Evolutionary conservation across 148 eudicot genomes (phyloP).

Genomic region (Fagopyrum tataricum): DNA sequence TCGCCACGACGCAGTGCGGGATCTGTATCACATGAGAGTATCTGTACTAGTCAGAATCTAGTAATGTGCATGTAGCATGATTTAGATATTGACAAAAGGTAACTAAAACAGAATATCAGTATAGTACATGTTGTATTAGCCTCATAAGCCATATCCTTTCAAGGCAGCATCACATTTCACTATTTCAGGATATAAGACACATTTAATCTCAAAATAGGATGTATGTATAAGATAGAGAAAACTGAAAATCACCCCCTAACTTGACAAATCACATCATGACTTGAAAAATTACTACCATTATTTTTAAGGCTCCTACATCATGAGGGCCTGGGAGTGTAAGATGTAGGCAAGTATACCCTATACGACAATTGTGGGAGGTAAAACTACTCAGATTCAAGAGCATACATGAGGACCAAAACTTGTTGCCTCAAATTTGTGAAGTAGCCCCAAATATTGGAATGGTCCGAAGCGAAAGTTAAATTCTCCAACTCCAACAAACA

Average conservation of each 20-base stretch:
- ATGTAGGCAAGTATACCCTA: neutral
- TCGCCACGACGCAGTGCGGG: constrained; percentile 90
- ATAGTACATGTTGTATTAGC: neutral
- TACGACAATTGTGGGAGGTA: neutral
- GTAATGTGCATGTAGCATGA: neutral
- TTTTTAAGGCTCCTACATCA: neutral
- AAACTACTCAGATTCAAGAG: neutral
- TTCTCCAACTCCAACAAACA: neutral
- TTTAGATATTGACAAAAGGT: neutral
- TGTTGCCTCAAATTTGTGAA: neutral
- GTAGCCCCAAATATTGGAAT: neutral
- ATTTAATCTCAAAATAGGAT: neutral
- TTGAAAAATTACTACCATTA: neutral
- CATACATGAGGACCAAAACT: neutral
- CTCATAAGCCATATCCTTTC: neutral
- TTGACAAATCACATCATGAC: neutral
- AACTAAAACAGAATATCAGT: neutral
- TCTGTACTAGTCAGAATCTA: neutral
- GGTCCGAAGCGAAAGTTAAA: neutral
- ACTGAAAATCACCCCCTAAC: neutral
- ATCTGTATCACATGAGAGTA: constrained; percentile 34
- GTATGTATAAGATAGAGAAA: neutral
- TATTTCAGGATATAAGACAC: neutral
- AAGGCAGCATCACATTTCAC: too few relatives aligned
- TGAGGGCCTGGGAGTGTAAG: neutral